phyloP scores from a whole-genome alignment of 345 rosid species.

The Salix suchowensis region DNA sequence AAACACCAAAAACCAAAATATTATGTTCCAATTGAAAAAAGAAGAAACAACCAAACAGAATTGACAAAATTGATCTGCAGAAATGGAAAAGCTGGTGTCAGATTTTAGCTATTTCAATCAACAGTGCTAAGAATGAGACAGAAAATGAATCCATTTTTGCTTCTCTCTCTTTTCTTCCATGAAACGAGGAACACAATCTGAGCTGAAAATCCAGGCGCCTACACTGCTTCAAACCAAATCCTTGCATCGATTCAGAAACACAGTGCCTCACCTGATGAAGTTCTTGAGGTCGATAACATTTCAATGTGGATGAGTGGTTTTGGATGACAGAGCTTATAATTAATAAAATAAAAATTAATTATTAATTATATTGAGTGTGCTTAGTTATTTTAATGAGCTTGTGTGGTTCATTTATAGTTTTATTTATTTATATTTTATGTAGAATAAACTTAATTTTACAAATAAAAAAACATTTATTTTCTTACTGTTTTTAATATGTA shows the following conservation, averaged over 20 bases:
- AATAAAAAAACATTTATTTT: no score
- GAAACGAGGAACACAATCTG: neutral
- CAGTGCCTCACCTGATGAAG: neutral
- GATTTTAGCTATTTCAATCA: neutral
- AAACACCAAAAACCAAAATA: no score
- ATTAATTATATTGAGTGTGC: no score
- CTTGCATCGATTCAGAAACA: neutral
- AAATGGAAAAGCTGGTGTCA: neutral
- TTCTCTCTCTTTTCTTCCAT: neutral
- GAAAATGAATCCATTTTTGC: neutral
- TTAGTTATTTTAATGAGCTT: no score
- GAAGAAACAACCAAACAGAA: no score
- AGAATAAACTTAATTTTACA: no score
- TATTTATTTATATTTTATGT: no score
- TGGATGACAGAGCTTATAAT: neutral
- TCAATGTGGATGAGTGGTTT: neutral
- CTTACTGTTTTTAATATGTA: no score
- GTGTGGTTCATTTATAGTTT: no score
- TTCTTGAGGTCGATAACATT: neutral
- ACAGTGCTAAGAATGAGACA: neutral
- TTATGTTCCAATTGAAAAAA: no score
- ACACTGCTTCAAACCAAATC: neutral
- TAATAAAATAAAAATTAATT: no score
- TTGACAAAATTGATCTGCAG: no score
- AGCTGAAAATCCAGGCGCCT: neutral